Conservation (phyloP, 306 rosid species). For the Dalbergia cultrata region DNA sequence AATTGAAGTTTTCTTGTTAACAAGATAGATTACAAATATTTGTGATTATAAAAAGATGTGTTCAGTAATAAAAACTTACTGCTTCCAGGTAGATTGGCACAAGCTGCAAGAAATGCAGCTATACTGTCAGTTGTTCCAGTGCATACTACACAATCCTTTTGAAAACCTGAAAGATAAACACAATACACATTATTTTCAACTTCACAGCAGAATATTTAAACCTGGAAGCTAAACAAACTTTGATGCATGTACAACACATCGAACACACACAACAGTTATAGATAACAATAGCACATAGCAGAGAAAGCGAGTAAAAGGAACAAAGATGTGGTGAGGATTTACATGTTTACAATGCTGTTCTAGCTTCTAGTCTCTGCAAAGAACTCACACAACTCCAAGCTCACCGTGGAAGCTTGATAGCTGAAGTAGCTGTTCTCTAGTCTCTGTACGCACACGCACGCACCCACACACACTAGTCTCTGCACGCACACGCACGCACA, state of each 20-base stretch:
- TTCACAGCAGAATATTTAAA: conserved; percentile 10
- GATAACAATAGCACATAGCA: not conserved
- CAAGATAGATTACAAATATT: conserved; percentile 11
- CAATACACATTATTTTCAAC: conserved; percentile 27
- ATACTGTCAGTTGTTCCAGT: conserved; percentile 96
- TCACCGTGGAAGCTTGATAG: too few relatives aligned
- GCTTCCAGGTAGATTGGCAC: conserved; percentile 91
- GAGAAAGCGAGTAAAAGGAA: not conserved
- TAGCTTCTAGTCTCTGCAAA: too few relatives aligned
- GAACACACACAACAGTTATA: not conserved
- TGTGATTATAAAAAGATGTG: conserved; percentile 12
- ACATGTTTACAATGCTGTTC: conserved; percentile 91
- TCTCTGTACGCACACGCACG: too few relatives aligned
- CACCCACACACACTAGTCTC: too few relatives aligned
- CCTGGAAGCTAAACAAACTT: conserved; percentile 23
- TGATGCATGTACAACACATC: not conserved
- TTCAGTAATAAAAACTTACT: conserved; percentile 57
- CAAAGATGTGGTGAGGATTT: conserved; percentile 38
- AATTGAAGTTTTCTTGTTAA: not conserved
- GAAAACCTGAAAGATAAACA: conserved; percentile 68
- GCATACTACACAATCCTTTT: conserved; percentile 78
- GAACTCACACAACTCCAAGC: too few relatives aligned
- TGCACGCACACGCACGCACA: too few relatives aligned
- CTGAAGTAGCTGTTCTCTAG: too few relatives aligned
- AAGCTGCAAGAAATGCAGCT: conserved; percentile 95